These are phyloP conservation scores for Penicillium paneum DNA, from an alignment of 2,329 filamentous ascomycete species.

Conservation along the genomic window DNA sequence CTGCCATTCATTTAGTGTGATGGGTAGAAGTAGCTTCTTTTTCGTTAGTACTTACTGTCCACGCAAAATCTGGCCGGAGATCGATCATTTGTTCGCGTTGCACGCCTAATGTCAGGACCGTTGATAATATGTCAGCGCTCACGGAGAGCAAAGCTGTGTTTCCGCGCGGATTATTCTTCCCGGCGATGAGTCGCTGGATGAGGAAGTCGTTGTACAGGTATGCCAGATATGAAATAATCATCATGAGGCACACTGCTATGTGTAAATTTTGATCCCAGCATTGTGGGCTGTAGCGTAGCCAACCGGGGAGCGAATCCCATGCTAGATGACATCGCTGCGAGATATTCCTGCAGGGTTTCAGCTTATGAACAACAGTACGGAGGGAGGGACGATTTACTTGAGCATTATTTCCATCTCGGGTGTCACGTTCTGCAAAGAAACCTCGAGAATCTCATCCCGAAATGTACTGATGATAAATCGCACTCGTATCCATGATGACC, in stretches of 20 bases:
- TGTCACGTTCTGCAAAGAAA: conserved; percentile 19
- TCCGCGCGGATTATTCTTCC: conserved; percentile 20
- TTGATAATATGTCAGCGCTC: conserved; percentile 24
- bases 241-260: conserved; percentile 32
- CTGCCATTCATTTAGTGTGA: conserved; percentile 1
- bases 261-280: conserved; percentile 22
- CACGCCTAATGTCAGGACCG: conserved; percentile 21
- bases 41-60: conserved; percentile 13
- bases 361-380: neutral
- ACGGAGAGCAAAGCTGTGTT: conserved; percentile 19
- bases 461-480: conserved; percentile 26
- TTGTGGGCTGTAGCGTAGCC: conserved; percentile 21
- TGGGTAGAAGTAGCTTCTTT: neutral
- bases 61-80: conserved; percentile 24
- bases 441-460: conserved; percentile 28
- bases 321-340: conserved; percentile 20
- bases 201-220: conserved; percentile 31
- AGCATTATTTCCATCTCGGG: conserved; percentile 15
- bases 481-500: conserved; percentile 24
- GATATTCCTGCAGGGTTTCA: conserved; percentile 16
- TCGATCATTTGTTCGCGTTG: conserved; percentile 24
- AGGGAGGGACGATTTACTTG: neutral
- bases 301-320: conserved; percentile 22
- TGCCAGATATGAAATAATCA: conserved; percentile 24
- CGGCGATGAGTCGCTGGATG: conserved; percentile 26